These are phyloP conservation scores for Byssochlamys sp. DNA, from an alignment of 2,329 filamentous ascomycete species.

Conservation along the genomic window DNA sequence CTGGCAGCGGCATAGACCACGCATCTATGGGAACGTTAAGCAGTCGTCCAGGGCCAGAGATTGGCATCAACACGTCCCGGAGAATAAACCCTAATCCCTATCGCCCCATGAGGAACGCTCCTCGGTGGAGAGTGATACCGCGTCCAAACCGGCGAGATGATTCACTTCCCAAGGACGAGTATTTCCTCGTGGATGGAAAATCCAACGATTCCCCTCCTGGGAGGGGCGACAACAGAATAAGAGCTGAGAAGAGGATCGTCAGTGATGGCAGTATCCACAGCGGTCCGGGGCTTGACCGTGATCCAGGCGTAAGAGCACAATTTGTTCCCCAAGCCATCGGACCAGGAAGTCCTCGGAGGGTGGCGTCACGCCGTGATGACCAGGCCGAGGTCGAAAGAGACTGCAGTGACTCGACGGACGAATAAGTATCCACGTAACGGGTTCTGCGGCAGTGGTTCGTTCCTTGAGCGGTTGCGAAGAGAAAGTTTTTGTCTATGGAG, in stretches of 20 bases:
- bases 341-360: constrained; percentile 4
- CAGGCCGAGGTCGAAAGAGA: constrained; percentile 7
- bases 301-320: constrained; percentile 8
- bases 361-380: background rate
- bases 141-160: constrained; percentile 4
- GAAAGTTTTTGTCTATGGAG: background rate
- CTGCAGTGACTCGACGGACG: constrained; percentile 15
- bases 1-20: background rate
- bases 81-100: background rate
- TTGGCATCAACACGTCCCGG: background rate
- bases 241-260: constrained; percentile 8
- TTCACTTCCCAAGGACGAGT: constrained; percentile 15
- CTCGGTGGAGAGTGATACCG: background rate
- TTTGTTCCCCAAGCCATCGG: constrained; percentile 13
- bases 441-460: constrained; percentile 9
- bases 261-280: constrained; percentile 14
- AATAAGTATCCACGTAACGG: constrained; percentile 12
- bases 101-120: background rate
- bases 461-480: constrained; percentile 4
- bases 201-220: constrained; percentile 13
- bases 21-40: background rate
- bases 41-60: background rate
- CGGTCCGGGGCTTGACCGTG: constrained; percentile 12
- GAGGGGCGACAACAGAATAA: constrained; percentile 15
- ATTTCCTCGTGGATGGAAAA: constrained; percentile 21